These are phyloP conservation scores for Psidium guajava DNA, from an alignment of 345 rosid genomes.

Conservation along the genomic window DNA sequence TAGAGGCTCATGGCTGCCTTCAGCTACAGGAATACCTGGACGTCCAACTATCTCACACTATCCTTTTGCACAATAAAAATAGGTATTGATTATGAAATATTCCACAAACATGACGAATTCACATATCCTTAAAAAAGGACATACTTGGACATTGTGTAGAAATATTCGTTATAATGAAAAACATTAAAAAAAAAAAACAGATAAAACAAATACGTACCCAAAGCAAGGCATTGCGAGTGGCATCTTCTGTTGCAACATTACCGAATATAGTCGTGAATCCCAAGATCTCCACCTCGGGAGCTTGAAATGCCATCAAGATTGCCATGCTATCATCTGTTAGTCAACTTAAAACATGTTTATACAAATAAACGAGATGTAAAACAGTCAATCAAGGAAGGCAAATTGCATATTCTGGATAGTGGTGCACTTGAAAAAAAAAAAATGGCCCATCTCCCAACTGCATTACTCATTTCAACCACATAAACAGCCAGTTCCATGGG, in stretches of 20 bases:
- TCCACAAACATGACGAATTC: constrained; percentile 1
- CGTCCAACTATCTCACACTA: constrained; percentile 94
- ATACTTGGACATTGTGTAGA: not conserved
- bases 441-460: not conserved
- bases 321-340: constrained; percentile 86
- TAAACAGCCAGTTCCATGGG: not conserved
- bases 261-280: constrained; percentile 91
- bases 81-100: constrained; percentile 38
- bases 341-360: not conserved
- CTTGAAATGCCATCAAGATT: constrained; percentile 88
- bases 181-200: not conserved
- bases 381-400: not conserved
- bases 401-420: not conserved
- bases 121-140: not conserved
- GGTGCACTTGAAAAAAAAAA: not conserved
- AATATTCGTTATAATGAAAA: not conserved
- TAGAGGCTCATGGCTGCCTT: constrained; percentile 71
- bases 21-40: constrained; percentile 77
- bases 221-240: constrained; percentile 79
- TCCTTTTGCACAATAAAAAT: constrained; percentile 52
- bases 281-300: constrained; percentile 58
- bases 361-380: not conserved
- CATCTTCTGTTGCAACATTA: constrained; percentile 59
- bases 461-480: not conserved
- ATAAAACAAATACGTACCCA: constrained; percentile 36